A percentile compares a stretch with the other conserved stretches of the same genome.
phyloP scores from a whole-genome alignment of 345 rosid genomes.

The Hirschfeldia incana region DNA sequence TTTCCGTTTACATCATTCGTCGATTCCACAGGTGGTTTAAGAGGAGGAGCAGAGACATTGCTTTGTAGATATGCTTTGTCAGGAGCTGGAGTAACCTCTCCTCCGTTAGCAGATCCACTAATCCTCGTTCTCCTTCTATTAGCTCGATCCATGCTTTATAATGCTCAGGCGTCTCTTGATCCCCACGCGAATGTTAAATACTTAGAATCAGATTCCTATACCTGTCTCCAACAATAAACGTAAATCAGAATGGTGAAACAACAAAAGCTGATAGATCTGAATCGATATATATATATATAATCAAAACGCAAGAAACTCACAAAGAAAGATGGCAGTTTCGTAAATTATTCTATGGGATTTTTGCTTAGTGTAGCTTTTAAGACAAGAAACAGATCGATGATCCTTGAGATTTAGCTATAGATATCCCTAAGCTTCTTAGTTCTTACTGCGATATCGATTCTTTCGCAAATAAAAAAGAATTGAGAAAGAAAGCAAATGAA shows the following conservation, averaged over 20 bases:
- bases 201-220: constrained; percentile 5
- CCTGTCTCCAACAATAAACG: constrained; percentile 8
- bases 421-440: not conserved
- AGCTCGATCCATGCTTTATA: not conserved
- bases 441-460: not conserved
- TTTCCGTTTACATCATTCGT: constrained; percentile 1
- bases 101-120: constrained; percentile 25
- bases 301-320: not conserved
- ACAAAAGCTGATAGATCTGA: constrained; percentile 12
- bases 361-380: not conserved
- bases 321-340: constrained; percentile 13
- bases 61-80: constrained; percentile 23
- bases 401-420: not conserved
- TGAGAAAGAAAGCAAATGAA: not conserved
- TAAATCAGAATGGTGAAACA: not conserved
- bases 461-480: not conserved
- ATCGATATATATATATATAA: not conserved
- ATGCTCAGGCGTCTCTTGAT: not conserved
- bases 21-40: not conserved
- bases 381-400: constrained; percentile 13
- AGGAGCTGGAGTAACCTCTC: constrained; percentile 29
- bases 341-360: not conserved
- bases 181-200: no score
- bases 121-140: constrained; percentile 29
- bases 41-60: not conserved